Base-by-base conservation (phyloP, 768 basidiomycete species). In the Trametes cingulata region DNA sequence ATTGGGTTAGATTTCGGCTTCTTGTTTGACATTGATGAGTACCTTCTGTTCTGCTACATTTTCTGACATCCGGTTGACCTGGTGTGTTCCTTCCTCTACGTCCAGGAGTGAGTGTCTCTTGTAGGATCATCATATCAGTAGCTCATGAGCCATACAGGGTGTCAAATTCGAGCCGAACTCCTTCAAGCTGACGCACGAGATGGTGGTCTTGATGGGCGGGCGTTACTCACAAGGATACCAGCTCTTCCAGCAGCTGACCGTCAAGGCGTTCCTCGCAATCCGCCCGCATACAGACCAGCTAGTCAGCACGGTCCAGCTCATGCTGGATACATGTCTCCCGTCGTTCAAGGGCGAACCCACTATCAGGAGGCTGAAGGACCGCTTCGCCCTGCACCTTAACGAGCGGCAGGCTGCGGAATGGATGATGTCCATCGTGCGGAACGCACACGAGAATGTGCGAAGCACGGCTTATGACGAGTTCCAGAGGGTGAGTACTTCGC, bases 121-220 rank as follows among this genome's bases (percentile, higher is more conserved):
- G 29, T 4, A 5, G 29, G 29, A 5, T 10, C 29, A 33, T 33
- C 29, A 46, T 39, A 14, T 46, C 8, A 8, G n/a, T 39, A 24
- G 3, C 25, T 33, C 49, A 10, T 1, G 6, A 10, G 14, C 5
- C 14, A 25, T 55, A 0, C 66, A 94, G 94, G 94, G 97, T 60
- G 91, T 99, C 74, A 99, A 98, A 81, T 99, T 99, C 71, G 97
- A 99, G 70, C 96, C 97, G 0, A 90, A 81, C 71, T 96, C 94
- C 12, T 99, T 99, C 86, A 99, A 99, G 76, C 83, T 99, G 49
- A 97, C 93, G 61, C 95, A 98, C 72, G 97, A 99, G 73, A 99
- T 99, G 97, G 91, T 98, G 17, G 82, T 91, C 14, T 77, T 98
- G 33, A 99, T 99, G 97, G 97, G 97, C 49, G 97, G 97, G 10